Conservation (phyloP, 345 rosid species). For the thale cress (Arabidopsis thaliana) region DNA sequence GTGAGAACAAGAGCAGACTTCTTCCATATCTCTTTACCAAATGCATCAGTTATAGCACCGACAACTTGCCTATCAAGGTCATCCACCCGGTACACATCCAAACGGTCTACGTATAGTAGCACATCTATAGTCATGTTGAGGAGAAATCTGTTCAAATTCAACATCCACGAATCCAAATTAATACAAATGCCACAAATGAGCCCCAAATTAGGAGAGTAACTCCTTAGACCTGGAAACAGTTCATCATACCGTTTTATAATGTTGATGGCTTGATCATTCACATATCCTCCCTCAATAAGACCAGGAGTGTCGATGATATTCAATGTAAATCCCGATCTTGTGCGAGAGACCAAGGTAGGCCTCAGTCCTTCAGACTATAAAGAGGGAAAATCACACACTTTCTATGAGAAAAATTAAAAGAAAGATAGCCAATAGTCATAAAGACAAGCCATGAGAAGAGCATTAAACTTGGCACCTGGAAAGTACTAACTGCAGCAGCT, state of each 20-base stretch:
- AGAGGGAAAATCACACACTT: slow-evolving; percentile 18
- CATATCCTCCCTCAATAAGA: slow-evolving; percentile 86
- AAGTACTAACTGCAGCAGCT: slow-evolving; percentile 72
- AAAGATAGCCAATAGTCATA: background rate
- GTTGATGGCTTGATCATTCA: slow-evolving; percentile 74
- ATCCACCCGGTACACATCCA: slow-evolving; percentile 87
- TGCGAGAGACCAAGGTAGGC: slow-evolving; percentile 79
- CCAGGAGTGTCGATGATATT: slow-evolving; percentile 87
- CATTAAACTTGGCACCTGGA: slow-evolving; percentile 56
- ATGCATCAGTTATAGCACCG: slow-evolving; percentile 71
- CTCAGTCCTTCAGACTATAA: slow-evolving; percentile 68
- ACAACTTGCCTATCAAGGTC: slow-evolving; percentile 80
- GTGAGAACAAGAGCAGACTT: slow-evolving; percentile 82
- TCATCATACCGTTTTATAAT: slow-evolving; percentile 65
- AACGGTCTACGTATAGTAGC: slow-evolving; percentile 75
- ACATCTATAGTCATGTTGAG: slow-evolving; percentile 75
- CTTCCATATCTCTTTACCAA: slow-evolving; percentile 85
- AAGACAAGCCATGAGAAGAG: slow-evolving; percentile 19
- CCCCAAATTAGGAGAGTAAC: slow-evolving; percentile 15
- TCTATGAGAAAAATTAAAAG: background rate
- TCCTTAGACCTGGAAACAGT: slow-evolving; percentile 7
- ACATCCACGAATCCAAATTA: slow-evolving; percentile 23
- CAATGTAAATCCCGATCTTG: slow-evolving; percentile 73
- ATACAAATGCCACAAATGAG: slow-evolving; percentile 30
- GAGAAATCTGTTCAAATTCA: slow-evolving; percentile 59